phyloP scores from a whole-genome alignment of 2,329 filamentous ascomycete genomes.

The Alternaria ventricosa region DNA sequence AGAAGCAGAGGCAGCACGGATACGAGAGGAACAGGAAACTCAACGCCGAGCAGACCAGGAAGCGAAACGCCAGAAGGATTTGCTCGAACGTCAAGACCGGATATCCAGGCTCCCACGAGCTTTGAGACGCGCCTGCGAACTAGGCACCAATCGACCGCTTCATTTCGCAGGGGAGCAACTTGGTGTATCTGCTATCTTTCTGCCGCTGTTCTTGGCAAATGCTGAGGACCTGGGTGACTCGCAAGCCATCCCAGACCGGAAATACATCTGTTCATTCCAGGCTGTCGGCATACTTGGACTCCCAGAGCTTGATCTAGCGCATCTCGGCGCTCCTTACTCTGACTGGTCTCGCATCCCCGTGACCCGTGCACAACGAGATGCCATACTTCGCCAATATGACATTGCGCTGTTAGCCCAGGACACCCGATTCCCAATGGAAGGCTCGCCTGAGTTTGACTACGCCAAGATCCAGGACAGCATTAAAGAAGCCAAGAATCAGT shows the following conservation, averaged over 20 bases:
- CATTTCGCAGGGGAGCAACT: conserved; percentile 49
- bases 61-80: conserved; percentile 34
- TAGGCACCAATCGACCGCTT: conserved; percentile 46
- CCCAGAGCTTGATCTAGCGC: conserved; percentile 47
- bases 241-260: conserved; percentile 27
- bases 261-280: conserved; percentile 50
- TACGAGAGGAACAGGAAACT: conserved; percentile 40
- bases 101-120: conserved; percentile 46
- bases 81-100: conserved; percentile 42
- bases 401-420: conserved; percentile 49
- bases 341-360: conserved; percentile 48
- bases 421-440: conserved; percentile 47
- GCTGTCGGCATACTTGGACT: conserved; percentile 50
- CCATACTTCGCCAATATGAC: conserved; percentile 47
- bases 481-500: conserved; percentile 45
- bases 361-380: conserved; percentile 42
- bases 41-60: conserved; percentile 40
- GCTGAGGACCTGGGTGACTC: conserved; percentile 36
- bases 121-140: conserved; percentile 45
- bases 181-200: conserved; percentile 47
- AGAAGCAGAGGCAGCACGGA: conserved; percentile 42
- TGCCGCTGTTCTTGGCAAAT: conserved; percentile 47
- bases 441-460: conserved; percentile 47
- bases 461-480: conserved; percentile 45
- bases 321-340: conserved; percentile 39